Conservation (phyloP, 2,329 filamentous ascomycete species). For the Trichoderma koningii region DNA sequence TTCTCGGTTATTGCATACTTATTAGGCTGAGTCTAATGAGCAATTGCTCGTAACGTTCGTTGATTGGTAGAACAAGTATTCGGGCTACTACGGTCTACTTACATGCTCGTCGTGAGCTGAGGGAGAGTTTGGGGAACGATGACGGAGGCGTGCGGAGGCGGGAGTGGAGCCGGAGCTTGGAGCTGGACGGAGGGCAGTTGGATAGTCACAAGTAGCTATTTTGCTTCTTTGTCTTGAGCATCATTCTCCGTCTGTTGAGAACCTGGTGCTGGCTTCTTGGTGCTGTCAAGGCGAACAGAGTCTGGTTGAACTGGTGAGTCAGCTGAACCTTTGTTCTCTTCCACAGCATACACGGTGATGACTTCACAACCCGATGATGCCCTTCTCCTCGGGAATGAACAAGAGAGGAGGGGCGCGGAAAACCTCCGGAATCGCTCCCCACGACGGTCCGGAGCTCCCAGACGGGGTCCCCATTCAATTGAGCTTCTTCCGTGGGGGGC, state of each 20-base stretch:
- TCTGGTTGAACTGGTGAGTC: neutral
- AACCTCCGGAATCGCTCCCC: conserved; percentile 17
- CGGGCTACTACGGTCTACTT: neutral
- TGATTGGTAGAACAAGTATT: neutral
- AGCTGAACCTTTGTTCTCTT: neutral
- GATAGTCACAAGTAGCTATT: neutral
- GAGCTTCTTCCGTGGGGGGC: neutral
- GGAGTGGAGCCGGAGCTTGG: conserved; percentile 6
- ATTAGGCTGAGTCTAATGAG: conserved; percentile 15
- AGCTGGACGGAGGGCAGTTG: neutral
- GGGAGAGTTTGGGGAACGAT: neutral
- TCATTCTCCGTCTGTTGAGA: neutral
- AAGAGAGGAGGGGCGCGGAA: neutral
- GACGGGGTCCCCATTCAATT: neutral
- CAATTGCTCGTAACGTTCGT: neutral
- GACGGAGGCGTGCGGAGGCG: conserved; percentile 23
- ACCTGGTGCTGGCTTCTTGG: neutral
- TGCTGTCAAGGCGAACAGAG: no score
- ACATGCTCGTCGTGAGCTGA: no score
- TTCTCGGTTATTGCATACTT: neutral
- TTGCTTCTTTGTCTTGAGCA: neutral
- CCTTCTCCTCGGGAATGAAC: neutral
- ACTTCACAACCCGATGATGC: neutral
- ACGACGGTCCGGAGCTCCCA: neutral
- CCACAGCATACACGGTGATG: neutral